Evolutionary conservation across 2,329 filamentous ascomycete species (phyloP).

Genomic region (Fonsecaea erecta): DNA sequence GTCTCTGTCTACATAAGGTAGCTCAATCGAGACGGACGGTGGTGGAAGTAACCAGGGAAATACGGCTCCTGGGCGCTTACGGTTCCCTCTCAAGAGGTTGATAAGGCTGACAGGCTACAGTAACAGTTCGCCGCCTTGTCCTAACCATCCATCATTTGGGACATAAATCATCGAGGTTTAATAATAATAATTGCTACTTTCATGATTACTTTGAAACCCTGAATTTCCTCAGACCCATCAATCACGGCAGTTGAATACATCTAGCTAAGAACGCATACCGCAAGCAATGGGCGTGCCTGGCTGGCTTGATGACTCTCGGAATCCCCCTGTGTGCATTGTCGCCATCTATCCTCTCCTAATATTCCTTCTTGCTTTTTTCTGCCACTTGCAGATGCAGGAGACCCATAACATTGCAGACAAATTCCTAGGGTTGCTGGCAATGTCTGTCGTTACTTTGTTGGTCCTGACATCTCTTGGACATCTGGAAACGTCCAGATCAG

Average conservation of each 20-base stretch:
- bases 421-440: conserved; percentile 6
- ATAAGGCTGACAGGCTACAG: not conserved
- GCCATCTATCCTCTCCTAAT: conserved; percentile 11
- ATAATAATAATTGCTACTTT: not conserved
- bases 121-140: not conserved
- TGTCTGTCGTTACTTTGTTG: conserved; percentile 1
- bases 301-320: conserved; percentile 9
- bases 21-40: too few species aligned
- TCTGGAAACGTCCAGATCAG: not conserved
- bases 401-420: conserved; percentile 1
- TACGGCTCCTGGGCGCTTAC: too few species aligned
- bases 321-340: conserved; percentile 2
- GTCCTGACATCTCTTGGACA: not conserved
- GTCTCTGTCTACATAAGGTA: too few species aligned
- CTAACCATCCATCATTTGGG: not conserved
- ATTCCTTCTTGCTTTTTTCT: conserved; percentile 1
- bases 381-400: conserved; percentile 1
- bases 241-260: not conserved
- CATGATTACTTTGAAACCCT: not conserved
- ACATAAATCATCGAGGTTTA: not conserved
- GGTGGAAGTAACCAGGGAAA: too few species aligned
- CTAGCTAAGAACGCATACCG: not conserved
- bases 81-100: too few species aligned
- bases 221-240: not conserved
- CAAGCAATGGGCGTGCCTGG: not conserved